These are phyloP conservation scores for Sparassis latifolia DNA, from an alignment of 1,284 basidiomycete species.

Conservation along the genomic window DNA sequence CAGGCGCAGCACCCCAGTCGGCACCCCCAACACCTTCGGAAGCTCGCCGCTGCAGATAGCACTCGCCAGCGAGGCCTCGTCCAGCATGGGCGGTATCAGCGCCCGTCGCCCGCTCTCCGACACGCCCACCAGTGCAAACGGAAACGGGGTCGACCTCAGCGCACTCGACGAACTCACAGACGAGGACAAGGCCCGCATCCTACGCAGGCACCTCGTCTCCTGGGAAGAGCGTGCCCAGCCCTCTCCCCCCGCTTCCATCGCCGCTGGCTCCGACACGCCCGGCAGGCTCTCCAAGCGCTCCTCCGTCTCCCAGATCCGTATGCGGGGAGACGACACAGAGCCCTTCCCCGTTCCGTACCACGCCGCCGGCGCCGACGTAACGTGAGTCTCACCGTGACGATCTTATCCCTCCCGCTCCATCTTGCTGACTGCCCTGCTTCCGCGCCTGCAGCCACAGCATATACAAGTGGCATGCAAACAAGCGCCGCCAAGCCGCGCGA, in stretches of 20 bases:
- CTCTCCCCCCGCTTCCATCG: constrained; percentile 19
- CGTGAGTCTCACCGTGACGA: constrained; percentile 50
- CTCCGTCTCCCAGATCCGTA: constrained; percentile 26
- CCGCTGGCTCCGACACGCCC: constrained; percentile 20
- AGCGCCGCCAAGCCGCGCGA: constrained; percentile 49
- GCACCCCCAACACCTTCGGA: constrained; percentile 22
- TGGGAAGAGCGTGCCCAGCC: constrained; percentile 50
- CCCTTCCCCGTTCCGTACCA: constrained; percentile 81
- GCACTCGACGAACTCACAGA: constrained; percentile 55
- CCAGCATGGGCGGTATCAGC: constrained; percentile 25
- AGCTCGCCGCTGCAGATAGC: constrained; percentile 8
- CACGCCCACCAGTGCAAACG: constrained; percentile 24
- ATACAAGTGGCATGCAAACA: constrained; percentile 89
- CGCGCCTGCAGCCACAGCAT: constrained; percentile 65
- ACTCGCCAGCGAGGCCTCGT: constrained; percentile 11
- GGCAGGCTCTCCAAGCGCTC: constrained; percentile 25
- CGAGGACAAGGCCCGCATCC: constrained; percentile 78
- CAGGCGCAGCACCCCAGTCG: constrained; percentile 27
- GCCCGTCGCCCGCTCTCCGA: constrained; percentile 26
- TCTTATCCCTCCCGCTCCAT: not conserved
- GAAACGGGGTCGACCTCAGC: constrained; percentile 10
- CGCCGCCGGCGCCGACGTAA: constrained; percentile 82
- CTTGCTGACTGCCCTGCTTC: not conserved
- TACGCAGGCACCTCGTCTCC: constrained; percentile 76
- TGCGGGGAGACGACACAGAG: constrained; percentile 46